These are phyloP conservation scores for Dactylonectria macrodidyma DNA, from an alignment of 2,329 filamentous ascomycete species.

Conservation along the genomic window DNA sequence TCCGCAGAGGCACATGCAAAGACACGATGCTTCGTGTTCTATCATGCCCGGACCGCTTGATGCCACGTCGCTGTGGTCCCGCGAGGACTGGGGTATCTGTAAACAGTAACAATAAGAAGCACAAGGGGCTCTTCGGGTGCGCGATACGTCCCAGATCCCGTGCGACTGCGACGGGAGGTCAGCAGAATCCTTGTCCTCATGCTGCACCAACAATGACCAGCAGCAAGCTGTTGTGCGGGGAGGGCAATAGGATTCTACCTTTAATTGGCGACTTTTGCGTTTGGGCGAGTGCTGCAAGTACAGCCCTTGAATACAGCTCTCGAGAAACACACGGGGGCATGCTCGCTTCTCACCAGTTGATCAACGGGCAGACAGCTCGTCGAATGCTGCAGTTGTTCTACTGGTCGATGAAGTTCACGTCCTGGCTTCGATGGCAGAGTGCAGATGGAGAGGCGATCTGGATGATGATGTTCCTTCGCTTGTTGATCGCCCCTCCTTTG, in stretches of 20 bases:
- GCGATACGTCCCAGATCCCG: conserved; percentile 18
- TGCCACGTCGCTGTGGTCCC: conserved; percentile 28
- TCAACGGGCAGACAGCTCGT: conserved; percentile 1
- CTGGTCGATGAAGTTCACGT: conserved; percentile 24
- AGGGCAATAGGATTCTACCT: neutral
- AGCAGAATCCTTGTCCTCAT: conserved; percentile 20
- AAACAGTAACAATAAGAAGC: conserved; percentile 23
- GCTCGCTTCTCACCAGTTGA: neutral
- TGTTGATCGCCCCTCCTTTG: conserved; percentile 23
- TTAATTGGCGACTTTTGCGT: neutral
- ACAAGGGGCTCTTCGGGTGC: conserved; percentile 12
- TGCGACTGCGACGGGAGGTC: conserved; percentile 23
- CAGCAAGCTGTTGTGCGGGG: conserved; percentile 8
- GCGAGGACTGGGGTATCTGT: conserved; percentile 24
- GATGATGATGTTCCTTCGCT: conserved; percentile 19
- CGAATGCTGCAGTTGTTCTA: neutral
- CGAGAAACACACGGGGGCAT: conserved; percentile 1
- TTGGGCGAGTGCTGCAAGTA: neutral
- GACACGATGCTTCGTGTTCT: conserved; percentile 13
- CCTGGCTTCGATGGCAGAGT: conserved; percentile 34
- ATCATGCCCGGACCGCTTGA: conserved; percentile 16
- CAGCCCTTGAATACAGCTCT: neutral
- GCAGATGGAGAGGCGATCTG: conserved; percentile 33
- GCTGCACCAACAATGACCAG: conserved; percentile 24
- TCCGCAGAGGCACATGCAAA: conserved; percentile 24